These are phyloP conservation scores for Macrophomina tecta DNA, from an alignment of 2,329 filamentous ascomycete species.

Conservation along the genomic window DNA sequence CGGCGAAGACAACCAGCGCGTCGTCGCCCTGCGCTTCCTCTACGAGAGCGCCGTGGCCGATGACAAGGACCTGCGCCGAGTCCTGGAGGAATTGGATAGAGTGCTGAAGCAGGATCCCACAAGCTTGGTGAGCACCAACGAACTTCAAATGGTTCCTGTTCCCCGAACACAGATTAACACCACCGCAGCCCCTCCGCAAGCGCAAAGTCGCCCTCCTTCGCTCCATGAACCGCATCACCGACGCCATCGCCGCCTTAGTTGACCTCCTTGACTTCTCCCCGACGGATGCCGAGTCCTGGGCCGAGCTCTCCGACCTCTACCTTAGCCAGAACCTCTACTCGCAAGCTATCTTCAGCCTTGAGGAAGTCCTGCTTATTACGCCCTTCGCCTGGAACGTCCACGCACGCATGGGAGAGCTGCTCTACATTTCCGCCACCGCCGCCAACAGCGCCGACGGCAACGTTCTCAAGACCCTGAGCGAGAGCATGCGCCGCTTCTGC, in stretches of 20 bases:
- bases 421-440: conserved; percentile 68
- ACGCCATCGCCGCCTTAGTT: conserved; percentile 77
- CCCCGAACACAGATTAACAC: too few relatives aligned
- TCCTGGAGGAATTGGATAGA: conserved; percentile 79
- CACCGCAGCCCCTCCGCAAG: conserved; percentile 77
- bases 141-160: too few relatives aligned
- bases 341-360: conserved; percentile 85
- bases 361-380: conserved; percentile 84
- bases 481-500: conserved; percentile 83
- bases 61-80: conserved; percentile 67
- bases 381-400: conserved; percentile 98
- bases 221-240: conserved; percentile 70
- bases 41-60: conserved; percentile 84
- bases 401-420: conserved; percentile 82
- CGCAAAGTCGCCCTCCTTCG: conserved; percentile 80
- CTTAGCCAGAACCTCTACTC: conserved; percentile 76
- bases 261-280: conserved; percentile 81
- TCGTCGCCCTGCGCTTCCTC: conserved; percentile 82
- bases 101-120: conserved; percentile 75
- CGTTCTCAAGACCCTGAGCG: conserved; percentile 62
- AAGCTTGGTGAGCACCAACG: conserved; percentile 70
- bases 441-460: conserved; percentile 45
- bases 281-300: conserved; percentile 92
- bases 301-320: conserved; percentile 89
- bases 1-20: conserved; percentile 80